phyloP scores from a whole-genome alignment of 768 basidiomycete genomes.

The Boletus tomentosulus region DNA sequence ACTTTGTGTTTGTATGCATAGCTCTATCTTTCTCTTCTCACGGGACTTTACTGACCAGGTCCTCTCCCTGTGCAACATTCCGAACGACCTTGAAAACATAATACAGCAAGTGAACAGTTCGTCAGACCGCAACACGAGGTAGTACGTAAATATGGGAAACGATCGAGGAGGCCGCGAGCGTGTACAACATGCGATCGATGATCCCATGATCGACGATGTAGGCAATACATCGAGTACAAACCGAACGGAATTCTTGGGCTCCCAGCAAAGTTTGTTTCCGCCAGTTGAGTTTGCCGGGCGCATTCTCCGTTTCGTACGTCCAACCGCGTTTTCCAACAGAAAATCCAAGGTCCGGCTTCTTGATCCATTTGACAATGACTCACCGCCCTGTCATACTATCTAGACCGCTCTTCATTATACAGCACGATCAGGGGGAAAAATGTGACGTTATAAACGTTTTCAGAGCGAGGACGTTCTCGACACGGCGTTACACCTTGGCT shows the following conservation, averaged over 20 bases:
- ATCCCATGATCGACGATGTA: constrained; percentile 1
- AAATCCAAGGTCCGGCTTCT: too few species aligned
- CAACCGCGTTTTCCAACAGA: too few species aligned
- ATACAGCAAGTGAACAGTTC: not conserved
- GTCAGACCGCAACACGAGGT: not conserved
- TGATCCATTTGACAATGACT: too few species aligned
- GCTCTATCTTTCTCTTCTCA: too few species aligned
- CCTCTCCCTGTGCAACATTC: too few species aligned
- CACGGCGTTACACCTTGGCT: not conserved
- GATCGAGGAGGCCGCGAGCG: not conserved
- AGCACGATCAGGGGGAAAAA: not conserved
- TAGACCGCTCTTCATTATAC: not conserved
- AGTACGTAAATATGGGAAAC: not conserved
- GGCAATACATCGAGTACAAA: not conserved
- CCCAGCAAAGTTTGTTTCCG: too few species aligned
- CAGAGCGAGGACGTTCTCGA: not conserved
- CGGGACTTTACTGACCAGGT: too few species aligned
- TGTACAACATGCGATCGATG: not conserved
- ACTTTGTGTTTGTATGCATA: too few species aligned
- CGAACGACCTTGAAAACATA: not conserved
- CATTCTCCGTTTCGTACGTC: too few species aligned
- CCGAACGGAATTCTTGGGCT: not conserved
- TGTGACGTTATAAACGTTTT: not conserved
- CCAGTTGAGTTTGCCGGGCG: too few species aligned
- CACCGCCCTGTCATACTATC: too few species aligned